A percentile compares a stretch with the other conserved stretches of the same genome.
Conservation (phyloP, 257 asterid species). For the Mentha longifolia region DNA sequence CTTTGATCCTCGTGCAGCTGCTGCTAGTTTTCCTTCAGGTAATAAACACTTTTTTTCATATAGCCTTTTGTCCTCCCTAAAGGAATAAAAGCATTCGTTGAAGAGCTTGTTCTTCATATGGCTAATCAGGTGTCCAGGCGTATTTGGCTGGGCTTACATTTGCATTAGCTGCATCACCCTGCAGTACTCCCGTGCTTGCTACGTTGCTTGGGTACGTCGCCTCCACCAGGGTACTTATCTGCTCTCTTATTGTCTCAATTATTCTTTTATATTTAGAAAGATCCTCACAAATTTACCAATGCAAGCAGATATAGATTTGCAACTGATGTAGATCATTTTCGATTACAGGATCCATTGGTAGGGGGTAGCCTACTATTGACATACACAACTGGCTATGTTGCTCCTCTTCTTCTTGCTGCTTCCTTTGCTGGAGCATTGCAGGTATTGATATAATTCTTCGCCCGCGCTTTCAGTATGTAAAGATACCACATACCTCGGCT, state of each 20-base stretch:
- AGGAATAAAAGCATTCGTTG: neutral
- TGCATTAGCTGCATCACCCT: constrained; percentile 98
- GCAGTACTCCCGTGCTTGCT: constrained; percentile 75
- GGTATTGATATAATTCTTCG: constrained; percentile 42
- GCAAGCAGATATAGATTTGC: neutral
- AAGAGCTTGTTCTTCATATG: constrained; percentile 7
- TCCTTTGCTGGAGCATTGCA: constrained; percentile 97
- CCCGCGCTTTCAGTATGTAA: neutral
- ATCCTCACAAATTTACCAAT: neutral
- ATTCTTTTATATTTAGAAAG: neutral
- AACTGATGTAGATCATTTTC: constrained; percentile 3
- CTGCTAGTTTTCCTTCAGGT: constrained; percentile 90
- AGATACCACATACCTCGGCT: neutral
- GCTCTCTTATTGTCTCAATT: neutral
- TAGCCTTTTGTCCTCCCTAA: neutral
- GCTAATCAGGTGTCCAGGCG: constrained; percentile 79
- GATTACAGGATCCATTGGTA: constrained; percentile 69
- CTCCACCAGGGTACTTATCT: constrained; percentile 69
- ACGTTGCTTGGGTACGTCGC: constrained; percentile 94
- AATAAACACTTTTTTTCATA: constrained; percentile 34
- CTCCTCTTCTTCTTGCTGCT: constrained; percentile 97
- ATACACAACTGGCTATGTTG: constrained; percentile 92
- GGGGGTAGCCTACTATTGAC: constrained; percentile 92
- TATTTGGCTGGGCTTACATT: constrained; percentile 96
- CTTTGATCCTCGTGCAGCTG: constrained; percentile 93